These are phyloP conservation scores for Hypocreales sp. DNA, from an alignment of 2,329 filamentous ascomycete genomes.

Conservation along the genomic window DNA sequence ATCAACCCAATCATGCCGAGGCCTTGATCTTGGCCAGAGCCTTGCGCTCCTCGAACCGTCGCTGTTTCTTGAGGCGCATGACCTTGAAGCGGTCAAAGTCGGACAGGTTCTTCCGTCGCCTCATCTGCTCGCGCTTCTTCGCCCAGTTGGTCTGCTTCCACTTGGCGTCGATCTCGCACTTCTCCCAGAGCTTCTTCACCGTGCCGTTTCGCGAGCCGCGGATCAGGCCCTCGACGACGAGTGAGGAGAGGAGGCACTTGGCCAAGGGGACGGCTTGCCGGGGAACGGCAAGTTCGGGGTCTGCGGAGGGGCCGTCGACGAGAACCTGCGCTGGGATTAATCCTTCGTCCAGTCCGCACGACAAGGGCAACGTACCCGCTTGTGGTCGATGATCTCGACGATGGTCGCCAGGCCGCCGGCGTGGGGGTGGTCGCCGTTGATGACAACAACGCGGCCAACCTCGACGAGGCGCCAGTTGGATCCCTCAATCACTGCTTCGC, in stretches of 20 bases:
- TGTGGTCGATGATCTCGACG: conserved; percentile 99
- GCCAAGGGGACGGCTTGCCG: conserved; percentile 76
- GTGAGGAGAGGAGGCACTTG: conserved; percentile 75
- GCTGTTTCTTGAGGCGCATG: conserved; percentile 98
- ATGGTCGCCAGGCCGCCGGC: conserved; percentile 81
- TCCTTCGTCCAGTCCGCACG: not conserved
- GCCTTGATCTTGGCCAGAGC: conserved; percentile 85
- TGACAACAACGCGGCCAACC: conserved; percentile 92
- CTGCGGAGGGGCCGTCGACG: conserved; percentile 82
- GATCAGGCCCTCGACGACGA: conserved; percentile 75
- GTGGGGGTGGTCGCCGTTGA: conserved; percentile 65
- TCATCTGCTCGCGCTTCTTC: conserved; percentile 77
- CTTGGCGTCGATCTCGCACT: conserved; percentile 80
- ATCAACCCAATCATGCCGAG: conserved; percentile 45
- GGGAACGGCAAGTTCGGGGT: conserved; percentile 64
- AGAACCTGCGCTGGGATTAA: conserved; percentile 51
- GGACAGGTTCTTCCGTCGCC: conserved; percentile 79
- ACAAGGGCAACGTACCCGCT: conserved; percentile 94
- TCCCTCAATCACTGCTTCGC: conserved; percentile 67
- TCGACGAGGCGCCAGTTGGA: conserved; percentile 92
- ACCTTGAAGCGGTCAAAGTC: conserved; percentile 99
- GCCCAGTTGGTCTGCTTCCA: conserved; percentile 87
- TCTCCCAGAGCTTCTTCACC: conserved; percentile 82
- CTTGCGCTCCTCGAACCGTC: conserved; percentile 96
- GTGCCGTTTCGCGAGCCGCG: conserved; percentile 68